Evolutionary conservation across 1,284 basidiomycete genomes (phyloP).

Genomic region (Rhodofomes roseus): DNA sequence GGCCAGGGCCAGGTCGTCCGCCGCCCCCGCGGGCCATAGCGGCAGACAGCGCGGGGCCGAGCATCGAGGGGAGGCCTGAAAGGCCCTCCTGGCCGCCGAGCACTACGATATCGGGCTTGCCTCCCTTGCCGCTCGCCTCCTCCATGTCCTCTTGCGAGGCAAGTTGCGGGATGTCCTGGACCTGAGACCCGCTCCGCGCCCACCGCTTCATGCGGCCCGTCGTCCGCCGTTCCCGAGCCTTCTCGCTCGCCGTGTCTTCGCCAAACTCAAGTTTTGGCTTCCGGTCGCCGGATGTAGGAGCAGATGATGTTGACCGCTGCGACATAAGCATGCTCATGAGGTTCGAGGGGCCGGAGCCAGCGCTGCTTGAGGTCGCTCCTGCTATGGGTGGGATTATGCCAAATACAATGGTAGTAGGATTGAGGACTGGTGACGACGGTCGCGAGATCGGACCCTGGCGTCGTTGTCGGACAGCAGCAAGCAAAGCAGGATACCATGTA

Average conservation of each 20-base stretch:
- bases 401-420: constrained; percentile 78
- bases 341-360: constrained; percentile 31
- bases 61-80: constrained; percentile 23
- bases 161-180: constrained; percentile 57
- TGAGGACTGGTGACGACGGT: constrained; percentile 51
- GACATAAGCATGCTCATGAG: constrained; percentile 32
- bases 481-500: constrained; percentile 76
- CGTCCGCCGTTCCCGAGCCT: constrained; percentile 64
- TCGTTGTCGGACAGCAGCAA: constrained; percentile 71
- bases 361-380: constrained; percentile 28
- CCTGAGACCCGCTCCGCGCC: constrained; percentile 54
- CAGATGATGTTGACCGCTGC: constrained; percentile 11
- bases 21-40: constrained; percentile 15
- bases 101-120: constrained; percentile 46
- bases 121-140: constrained; percentile 26
- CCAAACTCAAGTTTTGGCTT: constrained; percentile 47
- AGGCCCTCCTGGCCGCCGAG: constrained; percentile 36
- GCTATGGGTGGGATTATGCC: constrained; percentile 76
- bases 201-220: constrained; percentile 65
- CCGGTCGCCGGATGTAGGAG: constrained; percentile 11
- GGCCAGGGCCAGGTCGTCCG: constrained; percentile 7
- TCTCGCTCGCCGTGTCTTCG: constrained; percentile 61
- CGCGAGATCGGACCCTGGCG: constrained; percentile 58
- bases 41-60: constrained; percentile 18
- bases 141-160: constrained; percentile 38